These are phyloP conservation scores for Hypomontagnella monticulosa DNA, from an alignment of 495 filamentous ascomycete genomes.

Conservation along the genomic window DNA sequence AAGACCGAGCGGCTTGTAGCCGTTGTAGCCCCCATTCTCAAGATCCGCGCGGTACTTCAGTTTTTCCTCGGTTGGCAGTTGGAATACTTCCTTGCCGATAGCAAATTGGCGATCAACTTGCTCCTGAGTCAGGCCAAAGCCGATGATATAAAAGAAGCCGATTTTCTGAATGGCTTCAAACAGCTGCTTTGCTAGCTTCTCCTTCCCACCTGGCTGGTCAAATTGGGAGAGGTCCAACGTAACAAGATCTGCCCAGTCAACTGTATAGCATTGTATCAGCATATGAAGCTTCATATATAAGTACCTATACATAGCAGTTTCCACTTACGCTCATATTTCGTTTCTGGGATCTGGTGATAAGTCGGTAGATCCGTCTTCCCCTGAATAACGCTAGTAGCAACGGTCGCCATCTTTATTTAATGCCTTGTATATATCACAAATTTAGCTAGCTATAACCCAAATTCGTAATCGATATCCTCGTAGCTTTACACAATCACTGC, in stretches of 20 bases:
- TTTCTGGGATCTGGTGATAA: conserved; percentile 52
- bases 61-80: conserved; percentile 62
- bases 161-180: conserved; percentile 66
- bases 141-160: conserved; percentile 69
- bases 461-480: background rate
- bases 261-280: conserved; percentile 31
- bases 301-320: too few species aligned
- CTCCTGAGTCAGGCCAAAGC: conserved; percentile 67
- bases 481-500: conserved; percentile 10
- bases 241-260: conserved; percentile 66
- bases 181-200: conserved; percentile 63
- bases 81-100: conserved; percentile 65
- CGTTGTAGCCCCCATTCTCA: conserved; percentile 47
- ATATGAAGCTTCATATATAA: background rate
- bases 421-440: background rate
- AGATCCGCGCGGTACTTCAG: conserved; percentile 45
- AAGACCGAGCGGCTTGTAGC: conserved; percentile 47
- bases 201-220: conserved; percentile 62
- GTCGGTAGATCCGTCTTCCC: conserved; percentile 40
- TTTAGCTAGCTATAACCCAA: background rate
- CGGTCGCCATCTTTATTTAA: conserved; percentile 40
- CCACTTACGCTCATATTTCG: conserved; percentile 49
- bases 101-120: conserved; percentile 69
- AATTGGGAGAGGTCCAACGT: conserved; percentile 66
- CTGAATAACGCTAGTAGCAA: conserved; percentile 29